Conservation (phyloP, 805 yeast genomes). For the Hagleromyces aurorensis region DNA sequence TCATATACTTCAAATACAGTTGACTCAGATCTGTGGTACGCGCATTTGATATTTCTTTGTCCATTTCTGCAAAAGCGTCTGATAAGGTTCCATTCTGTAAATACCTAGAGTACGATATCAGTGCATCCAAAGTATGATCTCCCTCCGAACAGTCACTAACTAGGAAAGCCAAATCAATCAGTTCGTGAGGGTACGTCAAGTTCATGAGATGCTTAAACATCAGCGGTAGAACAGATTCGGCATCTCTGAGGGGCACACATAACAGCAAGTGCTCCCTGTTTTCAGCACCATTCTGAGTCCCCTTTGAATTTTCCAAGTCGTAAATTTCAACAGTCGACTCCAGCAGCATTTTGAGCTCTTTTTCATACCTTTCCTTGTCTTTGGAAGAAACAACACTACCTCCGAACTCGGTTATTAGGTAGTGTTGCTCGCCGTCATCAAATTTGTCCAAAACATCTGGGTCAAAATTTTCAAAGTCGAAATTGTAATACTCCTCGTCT, state of each 20-base stretch:
- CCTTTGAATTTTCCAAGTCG: conserved; percentile 52
- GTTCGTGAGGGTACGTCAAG: conserved; percentile 71
- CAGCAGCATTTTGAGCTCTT: conserved; percentile 34
- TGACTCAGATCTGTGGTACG: conserved; percentile 62
- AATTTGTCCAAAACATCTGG: conserved; percentile 27
- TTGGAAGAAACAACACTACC: conserved; percentile 25
- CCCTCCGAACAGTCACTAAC: conserved; percentile 69
- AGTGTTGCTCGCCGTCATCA: conserved; percentile 35
- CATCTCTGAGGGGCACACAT: conserved; percentile 72
- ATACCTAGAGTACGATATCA: conserved; percentile 56
- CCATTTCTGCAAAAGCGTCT: conserved; percentile 28
- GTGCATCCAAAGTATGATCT: conserved; percentile 58
- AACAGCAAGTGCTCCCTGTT: conserved; percentile 59
- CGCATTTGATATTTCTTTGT: conserved; percentile 34
- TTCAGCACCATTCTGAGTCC: conserved; percentile 41
- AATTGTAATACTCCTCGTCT: conserved; percentile 30
- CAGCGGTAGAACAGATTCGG: conserved; percentile 66
- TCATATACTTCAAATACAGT: conserved; percentile 65
- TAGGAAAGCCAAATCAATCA: conserved; percentile 72
- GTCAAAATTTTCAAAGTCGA: conserved; percentile 32
- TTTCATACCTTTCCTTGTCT: conserved; percentile 23
- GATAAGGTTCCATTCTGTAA: conserved; percentile 65
- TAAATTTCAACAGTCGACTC: conserved; percentile 48
- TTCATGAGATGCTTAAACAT: conserved; percentile 84
- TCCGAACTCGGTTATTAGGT: conserved; percentile 31